phyloP scores from a whole-genome alignment of 129 eudicot species.

The Heracleum sosnowskyi region DNA sequence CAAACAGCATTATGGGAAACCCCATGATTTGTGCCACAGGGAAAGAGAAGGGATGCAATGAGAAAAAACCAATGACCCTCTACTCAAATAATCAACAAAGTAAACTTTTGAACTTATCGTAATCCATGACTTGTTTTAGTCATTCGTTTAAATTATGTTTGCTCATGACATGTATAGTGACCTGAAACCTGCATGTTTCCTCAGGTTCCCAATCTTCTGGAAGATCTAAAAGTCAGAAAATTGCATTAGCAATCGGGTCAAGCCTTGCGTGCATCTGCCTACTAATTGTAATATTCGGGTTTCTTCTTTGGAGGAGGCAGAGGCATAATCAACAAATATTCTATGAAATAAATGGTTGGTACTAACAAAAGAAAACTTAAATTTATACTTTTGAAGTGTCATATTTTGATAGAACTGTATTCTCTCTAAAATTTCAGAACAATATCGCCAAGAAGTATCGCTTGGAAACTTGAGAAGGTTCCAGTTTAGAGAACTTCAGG shows the following conservation, averaged over 20 bases:
- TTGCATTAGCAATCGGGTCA: slow-evolving; percentile 78
- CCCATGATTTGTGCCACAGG: slow-evolving; percentile 84
- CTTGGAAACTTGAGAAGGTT: slow-evolving; percentile 81
- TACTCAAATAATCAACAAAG: slow-evolving; percentile 44
- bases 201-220: slow-evolving; percentile 36
- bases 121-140: not conserved
- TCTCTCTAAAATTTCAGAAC: slow-evolving; percentile 41
- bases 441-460: slow-evolving; percentile 67
- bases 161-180: slow-evolving; percentile 5
- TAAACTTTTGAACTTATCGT: slow-evolving; percentile 16
- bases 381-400: not conserved
- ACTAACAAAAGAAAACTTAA: not conserved
- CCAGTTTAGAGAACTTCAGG: slow-evolving; percentile 71
- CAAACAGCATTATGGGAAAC: slow-evolving; percentile 71
- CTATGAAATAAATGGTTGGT: slow-evolving; percentile 65
- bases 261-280: slow-evolving; percentile 82
- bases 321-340: slow-evolving; percentile 82
- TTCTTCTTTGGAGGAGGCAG: slow-evolving; percentile 74
- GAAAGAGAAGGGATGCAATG: slow-evolving; percentile 72
- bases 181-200: slow-evolving; percentile 3
- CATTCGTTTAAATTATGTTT: not conserved
- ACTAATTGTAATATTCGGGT: slow-evolving; percentile 57
- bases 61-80: slow-evolving; percentile 55
- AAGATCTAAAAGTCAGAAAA: slow-evolving; percentile 47
- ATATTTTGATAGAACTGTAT: not conserved